Evolutionary conservation across 495 filamentous ascomycete genomes (phyloP).

Genomic region (Aspergillus sclerotioniger): DNA sequence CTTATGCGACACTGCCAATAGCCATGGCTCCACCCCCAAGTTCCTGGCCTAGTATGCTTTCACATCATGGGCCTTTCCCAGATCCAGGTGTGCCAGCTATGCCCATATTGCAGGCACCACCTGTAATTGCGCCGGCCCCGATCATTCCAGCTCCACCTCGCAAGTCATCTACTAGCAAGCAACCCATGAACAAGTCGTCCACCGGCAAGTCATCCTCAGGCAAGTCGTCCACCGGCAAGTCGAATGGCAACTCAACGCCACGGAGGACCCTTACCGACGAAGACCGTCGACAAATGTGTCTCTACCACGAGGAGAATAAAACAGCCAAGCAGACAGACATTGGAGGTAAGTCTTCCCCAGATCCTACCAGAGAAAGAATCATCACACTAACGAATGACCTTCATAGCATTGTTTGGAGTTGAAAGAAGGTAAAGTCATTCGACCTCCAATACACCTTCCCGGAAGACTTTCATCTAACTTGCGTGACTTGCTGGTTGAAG

Average conservation of each 20-base stretch:
- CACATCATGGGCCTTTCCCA: conserved; percentile 35
- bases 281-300: conserved; percentile 89
- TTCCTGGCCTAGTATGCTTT: conserved; percentile 67
- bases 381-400: conserved; percentile 26
- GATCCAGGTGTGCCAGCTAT: conserved; percentile 23
- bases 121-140: background rate
- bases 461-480: conserved; percentile 25
- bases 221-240: conserved; percentile 51
- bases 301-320: conserved; percentile 92
- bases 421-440: conserved; percentile 79
- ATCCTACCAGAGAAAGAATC: conserved; percentile 4
- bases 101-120: background rate
- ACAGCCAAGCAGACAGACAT: conserved; percentile 98
- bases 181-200: conserved; percentile 33
- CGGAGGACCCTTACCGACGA: conserved; percentile 91
- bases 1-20: conserved; percentile 54
- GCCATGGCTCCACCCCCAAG: conserved; percentile 60
- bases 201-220: conserved; percentile 37
- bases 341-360: conserved; percentile 60
- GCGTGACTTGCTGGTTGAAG: conserved; percentile 43
- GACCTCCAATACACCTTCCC: background rate
- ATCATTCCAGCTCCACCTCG: conserved; percentile 19
- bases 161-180: conserved; percentile 42
- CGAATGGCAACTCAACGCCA: conserved; percentile 61
- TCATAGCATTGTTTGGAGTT: conserved; percentile 84